Evolutionary conservation across 108 stramenopile species (phyloP).

Genomic region (Schizochytrium sp.): DNA sequence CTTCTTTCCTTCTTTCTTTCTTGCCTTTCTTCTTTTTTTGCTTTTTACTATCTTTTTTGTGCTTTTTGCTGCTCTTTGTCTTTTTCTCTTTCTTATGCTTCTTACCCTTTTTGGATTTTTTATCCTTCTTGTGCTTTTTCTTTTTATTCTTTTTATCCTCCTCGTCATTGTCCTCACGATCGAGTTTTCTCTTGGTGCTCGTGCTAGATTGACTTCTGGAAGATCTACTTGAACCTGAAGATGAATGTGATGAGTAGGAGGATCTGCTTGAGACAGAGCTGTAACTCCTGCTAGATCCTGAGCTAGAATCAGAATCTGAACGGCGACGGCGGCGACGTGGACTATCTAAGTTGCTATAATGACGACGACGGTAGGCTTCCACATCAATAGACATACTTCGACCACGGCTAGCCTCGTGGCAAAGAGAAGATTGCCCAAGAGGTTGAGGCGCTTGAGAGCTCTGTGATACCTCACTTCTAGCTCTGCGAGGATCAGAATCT

Average conservation of each 20-base stretch:
- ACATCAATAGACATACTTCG: background rate
- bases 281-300: background rate
- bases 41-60: background rate
- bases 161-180: background rate
- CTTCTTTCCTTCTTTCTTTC: background rate
- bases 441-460: too few relatives aligned
- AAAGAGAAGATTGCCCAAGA: background rate
- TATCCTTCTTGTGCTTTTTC: background rate
- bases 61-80: background rate
- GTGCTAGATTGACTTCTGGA: too few relatives aligned
- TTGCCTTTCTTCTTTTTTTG: background rate
- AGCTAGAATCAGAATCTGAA: background rate
- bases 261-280: background rate
- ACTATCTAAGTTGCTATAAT: background rate
- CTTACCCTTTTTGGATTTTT: background rate
- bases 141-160: slow-evolving; percentile 13
- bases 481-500: too few relatives aligned
- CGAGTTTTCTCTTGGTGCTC: background rate
- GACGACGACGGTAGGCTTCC: background rate
- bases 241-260: slow-evolving; percentile 1
- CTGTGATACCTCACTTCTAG: too few relatives aligned
- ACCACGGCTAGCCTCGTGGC: background rate
- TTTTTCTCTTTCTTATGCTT: slow-evolving; percentile 34
- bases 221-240: background rate
- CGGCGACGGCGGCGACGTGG: background rate